These are phyloP conservation scores for Irpex lacteus DNA, from an alignment of 1,284 basidiomycete species.

Conservation along the genomic window DNA sequence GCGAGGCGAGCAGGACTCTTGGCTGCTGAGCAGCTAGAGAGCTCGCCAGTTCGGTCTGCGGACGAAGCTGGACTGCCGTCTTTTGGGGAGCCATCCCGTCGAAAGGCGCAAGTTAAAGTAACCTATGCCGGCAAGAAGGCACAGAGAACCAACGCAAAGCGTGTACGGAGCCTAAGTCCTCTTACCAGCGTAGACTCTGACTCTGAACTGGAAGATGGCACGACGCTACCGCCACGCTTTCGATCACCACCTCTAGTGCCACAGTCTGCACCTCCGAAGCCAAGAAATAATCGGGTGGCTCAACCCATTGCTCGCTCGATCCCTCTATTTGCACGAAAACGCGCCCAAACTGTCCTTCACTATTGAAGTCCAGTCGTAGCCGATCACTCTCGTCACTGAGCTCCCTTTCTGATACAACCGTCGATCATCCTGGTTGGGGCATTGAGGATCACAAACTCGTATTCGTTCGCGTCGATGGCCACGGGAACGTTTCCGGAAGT, in stretches of 20 bases:
- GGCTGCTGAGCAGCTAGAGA: slow-evolving; percentile 26
- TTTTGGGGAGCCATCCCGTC: slow-evolving; percentile 22
- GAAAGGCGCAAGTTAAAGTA: slow-evolving; percentile 5
- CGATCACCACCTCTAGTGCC: not conserved
- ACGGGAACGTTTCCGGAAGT: slow-evolving; percentile 20
- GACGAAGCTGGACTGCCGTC: slow-evolving; percentile 15
- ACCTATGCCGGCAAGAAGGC: slow-evolving; percentile 8
- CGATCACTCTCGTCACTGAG: slow-evolving; percentile 1
- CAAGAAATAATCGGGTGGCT: not conserved
- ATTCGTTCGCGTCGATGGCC: slow-evolving; percentile 31
- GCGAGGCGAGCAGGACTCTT: slow-evolving; percentile 24
- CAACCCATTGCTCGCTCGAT: not conserved
- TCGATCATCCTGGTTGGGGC: not conserved
- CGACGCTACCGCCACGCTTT: not conserved
- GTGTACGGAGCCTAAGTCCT: not conserved
- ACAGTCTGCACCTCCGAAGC: not conserved
- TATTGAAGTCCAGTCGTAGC: not conserved
- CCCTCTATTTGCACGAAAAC: not conserved
- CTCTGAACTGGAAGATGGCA: not conserved
- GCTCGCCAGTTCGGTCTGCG: slow-evolving; percentile 22
- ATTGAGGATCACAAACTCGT: slow-evolving; percentile 25
- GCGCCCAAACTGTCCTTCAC: not conserved
- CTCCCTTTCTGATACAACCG: not conserved
- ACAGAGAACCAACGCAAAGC: not conserved
- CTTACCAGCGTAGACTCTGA: not conserved